phyloP scores from a whole-genome alignment of 495 filamentous ascomycete genomes.

The Neurospora tetrasperma region DNA sequence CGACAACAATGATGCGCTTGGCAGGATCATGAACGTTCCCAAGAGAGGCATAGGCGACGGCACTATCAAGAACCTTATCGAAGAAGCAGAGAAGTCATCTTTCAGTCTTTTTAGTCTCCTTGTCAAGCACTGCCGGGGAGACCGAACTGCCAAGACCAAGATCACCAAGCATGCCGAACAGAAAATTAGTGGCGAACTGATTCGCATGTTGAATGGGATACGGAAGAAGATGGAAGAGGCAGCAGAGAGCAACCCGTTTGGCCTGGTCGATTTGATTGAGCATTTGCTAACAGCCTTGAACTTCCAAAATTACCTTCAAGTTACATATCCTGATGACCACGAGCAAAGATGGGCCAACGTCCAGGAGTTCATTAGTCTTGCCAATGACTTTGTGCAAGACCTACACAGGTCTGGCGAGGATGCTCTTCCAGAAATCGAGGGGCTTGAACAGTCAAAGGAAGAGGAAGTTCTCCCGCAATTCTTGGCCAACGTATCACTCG shows the following conservation, averaged over 20 bases:
- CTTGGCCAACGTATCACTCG: constrained; percentile 79
- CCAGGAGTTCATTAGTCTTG: constrained; percentile 73
- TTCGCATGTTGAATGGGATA: constrained; percentile 48
- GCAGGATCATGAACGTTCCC: constrained; percentile 79
- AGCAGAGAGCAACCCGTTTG: constrained; percentile 26
- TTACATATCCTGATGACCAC: constrained; percentile 61
- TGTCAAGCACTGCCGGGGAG: constrained; percentile 58
- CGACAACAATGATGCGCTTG: constrained; percentile 77
- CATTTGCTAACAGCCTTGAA: constrained; percentile 62
- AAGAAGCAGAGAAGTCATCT: constrained; percentile 60
- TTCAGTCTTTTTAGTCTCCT: constrained; percentile 69
- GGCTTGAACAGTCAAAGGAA: constrained; percentile 56
- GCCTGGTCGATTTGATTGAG: constrained; percentile 61
- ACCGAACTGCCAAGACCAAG: constrained; percentile 52
- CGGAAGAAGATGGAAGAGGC: constrained; percentile 48
- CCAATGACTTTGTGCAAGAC: constrained; percentile 52
- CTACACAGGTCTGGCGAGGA: constrained; percentile 47
- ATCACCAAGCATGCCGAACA: constrained; percentile 59
- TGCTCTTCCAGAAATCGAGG: constrained; percentile 65
- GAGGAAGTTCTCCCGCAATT: constrained; percentile 68
- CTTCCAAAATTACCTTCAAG: constrained; percentile 63
- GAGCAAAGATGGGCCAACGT: constrained; percentile 87
- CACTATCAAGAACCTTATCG: constrained; percentile 60
- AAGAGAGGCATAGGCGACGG: constrained; percentile 71
- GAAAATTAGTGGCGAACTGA: constrained; percentile 29